Evolutionary conservation across 371 early-diverging fungal genomes (phyloP), one percentile per base, ranked within the genome.

Genomic region (Dinochytrium kinnereticum): DNA sequence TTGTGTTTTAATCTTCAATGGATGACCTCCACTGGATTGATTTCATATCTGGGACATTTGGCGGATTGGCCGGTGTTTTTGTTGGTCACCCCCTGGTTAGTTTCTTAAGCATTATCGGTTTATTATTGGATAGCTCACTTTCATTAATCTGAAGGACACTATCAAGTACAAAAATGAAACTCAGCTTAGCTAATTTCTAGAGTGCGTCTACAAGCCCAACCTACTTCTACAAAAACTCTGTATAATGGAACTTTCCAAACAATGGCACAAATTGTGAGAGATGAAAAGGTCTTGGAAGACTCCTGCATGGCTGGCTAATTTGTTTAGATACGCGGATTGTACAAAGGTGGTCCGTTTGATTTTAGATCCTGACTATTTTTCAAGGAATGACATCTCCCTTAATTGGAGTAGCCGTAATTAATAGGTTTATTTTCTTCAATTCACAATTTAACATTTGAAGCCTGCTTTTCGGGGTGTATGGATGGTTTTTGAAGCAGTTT

Each of bases 391-490:
- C 78, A 21, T 79, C 80, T 10, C 85, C 85, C 21, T 44, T 84
- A n/a, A 75, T 80, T 15, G 85, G 85, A 5, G 85, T 84, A 24
- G 82, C 82, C 13, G 75, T 81, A 1, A 77, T 82, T 51, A 84
- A 84, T 53, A 76, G 76, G 76, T 76, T 26, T 19, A 28, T 82
- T 30, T 68, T 84, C 30, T 84, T n/a, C n/a, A n/a, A n/a, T n/a
- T n/a, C n/a, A n/a, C n/a, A n/a, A n/a, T n/a, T 84, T 73, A 82
- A 79, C 3, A 82, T 82, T 21, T 82, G 82, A 51, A 82, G 85
- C 39, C 76, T 69, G 69, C 75, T 76, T 55, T 66, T 84, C 33
- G 81, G 81, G 5, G 61, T 77, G 76, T 59, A 51, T 80, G 40
- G 66, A 51, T 30, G 68, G 61, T 1, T 53, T 50, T 21, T 55